Conservation (phyloP, 805 yeast species). For the Candida dajiaensis region DNA sequence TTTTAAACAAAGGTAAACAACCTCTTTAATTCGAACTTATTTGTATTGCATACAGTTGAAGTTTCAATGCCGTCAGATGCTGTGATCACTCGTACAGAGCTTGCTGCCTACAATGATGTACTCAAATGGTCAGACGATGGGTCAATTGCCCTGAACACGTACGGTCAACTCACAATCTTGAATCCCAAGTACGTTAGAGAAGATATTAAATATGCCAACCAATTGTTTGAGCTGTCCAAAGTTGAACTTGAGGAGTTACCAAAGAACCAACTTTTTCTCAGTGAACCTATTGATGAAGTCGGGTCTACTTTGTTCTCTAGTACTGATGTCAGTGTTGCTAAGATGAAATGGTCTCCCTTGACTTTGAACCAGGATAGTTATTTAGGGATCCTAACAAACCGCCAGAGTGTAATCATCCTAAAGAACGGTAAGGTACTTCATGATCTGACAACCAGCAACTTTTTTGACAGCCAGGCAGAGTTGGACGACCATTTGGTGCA, state of each 20-base stretch:
- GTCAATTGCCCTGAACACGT: conserved; percentile 18
- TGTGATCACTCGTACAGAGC: conserved; percentile 15
- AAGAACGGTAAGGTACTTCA: conserved; percentile 11
- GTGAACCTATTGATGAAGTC: conserved; percentile 15
- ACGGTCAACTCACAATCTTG: conserved; percentile 15
- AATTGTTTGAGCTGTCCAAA: conserved; percentile 13
- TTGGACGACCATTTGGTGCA: conserved; percentile 11
- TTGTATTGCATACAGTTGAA: neutral
- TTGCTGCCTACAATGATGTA: conserved; percentile 6
- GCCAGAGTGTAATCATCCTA: conserved; percentile 11
- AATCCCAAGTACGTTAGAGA: conserved; percentile 15
- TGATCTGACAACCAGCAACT: conserved; percentile 8
- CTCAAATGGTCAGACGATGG: conserved; percentile 23
- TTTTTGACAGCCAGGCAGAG: conserved; percentile 9
- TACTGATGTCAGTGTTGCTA: conserved; percentile 8
- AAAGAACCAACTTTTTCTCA: conserved; percentile 4
- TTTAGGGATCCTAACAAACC: conserved; percentile 18
- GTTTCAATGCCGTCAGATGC: conserved; percentile 1
- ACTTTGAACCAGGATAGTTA: conserved; percentile 6
- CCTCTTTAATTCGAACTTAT: neutral
- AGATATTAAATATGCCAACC: conserved; percentile 7
- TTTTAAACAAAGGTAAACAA: no score
- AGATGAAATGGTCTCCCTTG: conserved; percentile 21
- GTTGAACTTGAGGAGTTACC: conserved; percentile 13
- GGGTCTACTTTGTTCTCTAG: conserved; percentile 12